Conservation (phyloP, 1,139 yeast genomes). For the Kazachstania sp. region DNA sequence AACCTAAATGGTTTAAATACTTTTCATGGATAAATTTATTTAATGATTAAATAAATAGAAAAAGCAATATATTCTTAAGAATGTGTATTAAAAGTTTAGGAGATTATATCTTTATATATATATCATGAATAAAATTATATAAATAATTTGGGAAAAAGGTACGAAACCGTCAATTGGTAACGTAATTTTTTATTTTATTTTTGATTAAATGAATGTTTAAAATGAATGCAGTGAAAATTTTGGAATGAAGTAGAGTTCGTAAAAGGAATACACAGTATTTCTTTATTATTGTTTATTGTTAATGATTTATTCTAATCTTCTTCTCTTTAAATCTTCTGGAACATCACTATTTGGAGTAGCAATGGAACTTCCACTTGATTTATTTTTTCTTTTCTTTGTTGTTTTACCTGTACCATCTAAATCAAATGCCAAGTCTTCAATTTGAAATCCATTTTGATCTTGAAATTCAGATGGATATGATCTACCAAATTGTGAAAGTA, state of each 20-base stretch:
- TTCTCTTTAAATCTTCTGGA: constrained; percentile 28
- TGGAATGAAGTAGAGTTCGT: not conserved
- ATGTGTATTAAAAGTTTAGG: not conserved
- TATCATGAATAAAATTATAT: not conserved
- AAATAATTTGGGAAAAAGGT: too few species aligned
- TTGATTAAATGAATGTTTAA: not conserved
- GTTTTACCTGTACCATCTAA: constrained; percentile 28
- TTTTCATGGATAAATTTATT: constrained; percentile 43
- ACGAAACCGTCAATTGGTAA: too few species aligned
- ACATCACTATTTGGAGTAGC: constrained; percentile 30
- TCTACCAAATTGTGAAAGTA: constrained; percentile 28
- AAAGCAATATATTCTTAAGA: not conserved
- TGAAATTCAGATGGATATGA: constrained; percentile 30
- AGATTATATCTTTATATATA: not conserved
- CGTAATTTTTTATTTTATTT: too few species aligned
- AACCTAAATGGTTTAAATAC: constrained; percentile 73
- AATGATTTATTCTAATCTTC: constrained; percentile 26
- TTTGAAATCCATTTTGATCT: constrained; percentile 24
- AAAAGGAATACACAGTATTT: too few species aligned
- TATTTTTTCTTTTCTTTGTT: constrained; percentile 26
- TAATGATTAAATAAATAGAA: not conserved
- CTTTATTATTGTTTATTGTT: too few species aligned
- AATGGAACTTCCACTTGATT: constrained; percentile 29
- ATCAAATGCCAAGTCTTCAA: constrained; percentile 32
- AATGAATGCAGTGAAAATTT: not conserved